Base-by-base conservation (phyloP, 352 stramenopile species). In the Peronospora belbahrii region DNA sequence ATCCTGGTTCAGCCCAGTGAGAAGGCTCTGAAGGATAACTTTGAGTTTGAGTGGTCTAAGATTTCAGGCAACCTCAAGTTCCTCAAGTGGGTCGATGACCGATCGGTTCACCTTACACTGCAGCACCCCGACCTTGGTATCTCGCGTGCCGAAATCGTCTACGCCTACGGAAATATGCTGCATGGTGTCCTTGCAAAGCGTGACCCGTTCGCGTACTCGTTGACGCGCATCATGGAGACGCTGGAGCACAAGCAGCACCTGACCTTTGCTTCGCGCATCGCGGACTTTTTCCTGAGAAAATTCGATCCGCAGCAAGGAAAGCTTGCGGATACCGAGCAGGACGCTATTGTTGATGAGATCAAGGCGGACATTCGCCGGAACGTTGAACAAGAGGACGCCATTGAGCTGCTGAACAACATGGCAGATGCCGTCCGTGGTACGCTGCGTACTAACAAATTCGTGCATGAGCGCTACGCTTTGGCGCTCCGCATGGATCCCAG, bases 201-300 rank as follows among this genome's bases (percentile, higher is more conserved):
- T 42, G 95, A 98, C 54, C 70, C 92, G 6, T 94, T 97, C 42
- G 85, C 88, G 30, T 98, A 97, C 73, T 97, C 83, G 42, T 79
- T 98, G 40, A 88, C 79, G 49, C 94, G 95, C 50, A 98, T 98
- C 51, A 74, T 95, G 38, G 82, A 96, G 42, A 94, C 91, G 25
- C 67, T 98, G 10, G 88, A 94, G 40, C 83, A 97, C 42, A 70
- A 83, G 30, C 77, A 94, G 55, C 80, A 96, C 53, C 65, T 98
- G 46, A 77, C 78, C 14, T 65, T 97, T 44, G 90, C 94, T 4
- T 81, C 83, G 13, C 74, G 71, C 22, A 97, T 98, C 46, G 85
- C 91, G n/a, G 90, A 98, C 68, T 84, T 98, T 31, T 98, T 98
- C 69, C 62, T 97, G 56, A 68, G 88, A 14, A 86, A 85, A 48